Base-by-base conservation (phyloP, 2,329 filamentous ascomycete species). In the Trichoderma brevicompactum region DNA sequence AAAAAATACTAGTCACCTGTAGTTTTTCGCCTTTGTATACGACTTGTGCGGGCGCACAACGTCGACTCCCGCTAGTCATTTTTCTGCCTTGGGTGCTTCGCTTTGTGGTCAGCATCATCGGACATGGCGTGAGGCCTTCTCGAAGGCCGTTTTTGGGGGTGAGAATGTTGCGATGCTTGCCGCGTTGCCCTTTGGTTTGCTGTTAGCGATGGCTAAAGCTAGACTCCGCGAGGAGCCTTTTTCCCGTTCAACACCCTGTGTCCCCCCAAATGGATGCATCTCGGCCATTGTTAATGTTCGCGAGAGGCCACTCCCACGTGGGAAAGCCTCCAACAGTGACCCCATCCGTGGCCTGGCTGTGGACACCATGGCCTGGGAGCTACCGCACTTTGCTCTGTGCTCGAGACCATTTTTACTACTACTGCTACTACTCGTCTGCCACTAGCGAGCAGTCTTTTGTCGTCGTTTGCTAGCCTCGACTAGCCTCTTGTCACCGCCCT, bases 241-340 rank as follows among this genome's bases (percentile, higher is more conserved):
- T 54, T 63, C 38, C 59, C 59, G 59, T 53, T 63, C 49, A 63
- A 32, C 59, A 53, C 23, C n/a, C n/a, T n/a, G 10, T 13, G 9
- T 23, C 52, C 10, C 38, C 38, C 59, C 38, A 19, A 54, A 53
- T 44, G 40, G 43, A 12, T 46, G 44, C 46, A 54, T 52, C 44
- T 54, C 38, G 28, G 17, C 46, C 43, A 19, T 36, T 65, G 49
- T 28, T 41, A 55, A 49, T 38, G 55, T 44, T 43, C 12, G 36
- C 43, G 23, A 28, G 49, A 60, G 49, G 65, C 59, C 44, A 58
- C 53, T 48, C 15, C 65, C 65, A 66, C 65, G 65, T 66, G 23
- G 65, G 65, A 54, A 64, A 49, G 32, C 44, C 52, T n/a, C 52
- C 65, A 58, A 56, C 59, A 38, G 44, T 58, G 52, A 7, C 44